Base-by-base conservation (phyloP, 192 early-diverging fungal genomes). In the Chytriomyces sp. region DNA sequence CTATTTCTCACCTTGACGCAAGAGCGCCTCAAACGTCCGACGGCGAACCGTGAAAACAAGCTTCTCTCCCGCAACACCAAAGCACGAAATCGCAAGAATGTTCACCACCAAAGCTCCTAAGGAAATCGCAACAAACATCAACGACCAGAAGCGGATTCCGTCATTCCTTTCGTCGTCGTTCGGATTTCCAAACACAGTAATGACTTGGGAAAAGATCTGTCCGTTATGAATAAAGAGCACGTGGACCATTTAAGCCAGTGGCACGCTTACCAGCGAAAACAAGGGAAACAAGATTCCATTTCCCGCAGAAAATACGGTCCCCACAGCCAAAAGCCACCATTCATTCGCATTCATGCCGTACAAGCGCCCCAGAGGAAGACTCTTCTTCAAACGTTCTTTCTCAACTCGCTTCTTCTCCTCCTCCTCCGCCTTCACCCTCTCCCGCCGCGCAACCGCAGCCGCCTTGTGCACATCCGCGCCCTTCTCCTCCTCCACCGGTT, bases 91-190 rank as follows among this genome's bases (percentile, higher is more conserved):
- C 64, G 67, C 80, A 57, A 70, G 58, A 80, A 60, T 80, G 72
- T 68, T 81, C 70, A 82, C 72, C 57, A 86, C 26, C 64, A 91
- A 85, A n/a, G 83, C 77, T 30, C 81, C 87, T 52, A 84, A 73
- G 52, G 84, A 85, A 73, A 91, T 89, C 57, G 78, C 57, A 30
- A 88, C 73, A 59, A 92, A 92, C 63, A 87, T 79, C n/a, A 86
- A 75, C 3, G 85, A 79, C 70, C 85, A 92, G 41, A 84, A 77
- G 59, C 82, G 77, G 52, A 83, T 80, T 7, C 82, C 56, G 33
- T 56, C 30, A 39, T 67, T 73, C 17, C 76, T 57, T 25, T 72
- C 77, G 59, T 52, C 68, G 39, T 64, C 76, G 77, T 61, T 39
- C 74, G 77, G 76, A n/a, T 66, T 75, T 22, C 49, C 41, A 57